Percentiles rank a stretch among this genome's conserved stretches.
phyloP scores from a whole-genome alignment of 805 yeast species.

The Jamesozyma hellenica region DNA sequence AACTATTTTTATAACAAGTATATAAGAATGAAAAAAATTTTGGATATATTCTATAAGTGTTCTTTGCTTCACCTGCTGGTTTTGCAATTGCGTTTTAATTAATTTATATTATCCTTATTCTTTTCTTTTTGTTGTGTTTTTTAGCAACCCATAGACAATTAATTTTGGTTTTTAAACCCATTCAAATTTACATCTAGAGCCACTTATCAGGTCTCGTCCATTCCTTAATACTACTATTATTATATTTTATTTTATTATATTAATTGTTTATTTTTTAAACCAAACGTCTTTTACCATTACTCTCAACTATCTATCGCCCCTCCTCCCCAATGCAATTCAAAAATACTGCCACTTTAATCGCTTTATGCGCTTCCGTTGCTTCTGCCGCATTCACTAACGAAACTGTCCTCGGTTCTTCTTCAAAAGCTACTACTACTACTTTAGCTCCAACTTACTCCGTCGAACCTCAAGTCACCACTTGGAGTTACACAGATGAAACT shows the following conservation, averaged over 20 bases:
- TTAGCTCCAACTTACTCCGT: constrained; percentile 17
- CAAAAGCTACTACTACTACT: constrained; percentile 9
- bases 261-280: too few species aligned
- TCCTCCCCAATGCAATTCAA: constrained; percentile 8
- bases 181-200: constrained; percentile 5
- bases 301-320: too few species aligned
- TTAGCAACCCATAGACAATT: neutral
- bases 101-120: too few species aligned
- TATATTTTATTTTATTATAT: constrained; percentile 1
- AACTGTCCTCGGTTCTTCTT: constrained; percentile 4
- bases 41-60: too few species aligned
- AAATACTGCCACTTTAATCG: constrained; percentile 6
- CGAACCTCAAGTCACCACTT: constrained; percentile 9
- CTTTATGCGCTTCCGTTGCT: constrained; percentile 8
- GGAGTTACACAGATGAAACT: constrained; percentile 17
- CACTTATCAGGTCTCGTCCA: constrained; percentile 16
- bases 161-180: neutral
- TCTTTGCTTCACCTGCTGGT: too few species aligned
- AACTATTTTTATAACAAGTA: too few species aligned
- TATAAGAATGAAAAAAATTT: too few species aligned
- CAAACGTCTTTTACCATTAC: too few species aligned
- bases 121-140: neutral
- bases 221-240: constrained; percentile 6
- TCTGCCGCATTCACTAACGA: constrained; percentile 14
- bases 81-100: too few species aligned